These are phyloP conservation scores for Cordyceps pruinosa DNA, from an alignment of 2,329 filamentous ascomycete species.

Conservation along the genomic window DNA sequence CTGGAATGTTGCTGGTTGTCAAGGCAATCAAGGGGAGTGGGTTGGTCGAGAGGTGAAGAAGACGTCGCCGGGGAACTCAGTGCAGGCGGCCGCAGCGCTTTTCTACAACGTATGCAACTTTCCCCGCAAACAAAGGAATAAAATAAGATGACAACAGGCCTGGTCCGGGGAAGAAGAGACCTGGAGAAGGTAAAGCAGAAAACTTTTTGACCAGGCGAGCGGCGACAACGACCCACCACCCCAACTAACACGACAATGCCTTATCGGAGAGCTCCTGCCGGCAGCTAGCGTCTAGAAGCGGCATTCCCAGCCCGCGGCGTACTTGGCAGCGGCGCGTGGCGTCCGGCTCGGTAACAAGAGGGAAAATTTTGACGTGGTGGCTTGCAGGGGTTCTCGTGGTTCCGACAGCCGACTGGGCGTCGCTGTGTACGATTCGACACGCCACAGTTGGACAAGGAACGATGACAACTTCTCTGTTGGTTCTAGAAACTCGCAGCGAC, in stretches of 20 bases:
- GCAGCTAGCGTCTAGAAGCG: conserved; percentile 12
- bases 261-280: conserved; percentile 8
- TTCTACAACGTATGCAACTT: neutral
- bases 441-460: neutral
- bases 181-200: conserved; percentile 6
- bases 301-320: neutral
- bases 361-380: conserved; percentile 6
- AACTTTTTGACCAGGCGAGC: neutral
- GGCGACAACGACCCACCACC: neutral
- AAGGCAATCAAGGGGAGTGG: no score
- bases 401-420: neutral
- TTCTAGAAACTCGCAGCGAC: neutral
- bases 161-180: conserved; percentile 7
- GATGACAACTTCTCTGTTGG: neutral
- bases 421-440: neutral
- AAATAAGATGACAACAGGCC: conserved; percentile 9
- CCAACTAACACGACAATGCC: neutral
- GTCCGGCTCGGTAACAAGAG: neutral
- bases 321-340: conserved; percentile 8
- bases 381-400: neutral
- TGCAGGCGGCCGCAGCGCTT: no score
- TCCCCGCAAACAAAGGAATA: conserved; percentile 10
- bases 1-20: neutral
- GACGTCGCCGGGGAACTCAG: no score
- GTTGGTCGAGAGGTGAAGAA: no score